These are phyloP conservation scores for Entrophospora sp. DNA, from an alignment of 192 early-diverging fungal genomes.

Conservation along the genomic window DNA sequence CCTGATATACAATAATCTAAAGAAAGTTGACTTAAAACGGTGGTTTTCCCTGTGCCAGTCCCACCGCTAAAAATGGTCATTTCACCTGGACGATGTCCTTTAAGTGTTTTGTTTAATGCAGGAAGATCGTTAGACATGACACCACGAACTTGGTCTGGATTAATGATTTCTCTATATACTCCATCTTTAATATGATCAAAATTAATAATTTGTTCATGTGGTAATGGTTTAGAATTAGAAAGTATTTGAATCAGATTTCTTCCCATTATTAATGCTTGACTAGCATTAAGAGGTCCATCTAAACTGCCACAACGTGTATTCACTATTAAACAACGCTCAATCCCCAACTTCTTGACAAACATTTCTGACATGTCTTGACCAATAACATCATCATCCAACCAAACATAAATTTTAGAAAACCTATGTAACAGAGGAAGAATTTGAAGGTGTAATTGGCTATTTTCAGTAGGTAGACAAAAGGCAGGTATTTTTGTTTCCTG, in stretches of 20 bases:
- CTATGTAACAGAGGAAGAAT: constrained; percentile 52
- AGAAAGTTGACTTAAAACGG: constrained; percentile 60
- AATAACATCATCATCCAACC: constrained; percentile 60
- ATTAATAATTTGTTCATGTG: constrained; percentile 58
- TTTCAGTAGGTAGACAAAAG: constrained; percentile 43
- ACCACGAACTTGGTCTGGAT: constrained; percentile 56
- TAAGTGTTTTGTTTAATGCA: constrained; percentile 50
- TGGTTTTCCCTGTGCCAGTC: constrained; percentile 66
- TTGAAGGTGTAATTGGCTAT: constrained; percentile 50
- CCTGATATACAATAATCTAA: constrained; percentile 60
- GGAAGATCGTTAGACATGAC: constrained; percentile 54
- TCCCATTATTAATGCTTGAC: constrained; percentile 38
- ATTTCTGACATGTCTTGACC: constrained; percentile 49
- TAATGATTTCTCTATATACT: constrained; percentile 51
- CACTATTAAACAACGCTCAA: constrained; percentile 52
- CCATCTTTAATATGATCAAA: constrained; percentile 54
- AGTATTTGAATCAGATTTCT: constrained; percentile 36
- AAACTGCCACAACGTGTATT: constrained; percentile 31
- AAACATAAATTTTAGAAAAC: constrained; percentile 56
- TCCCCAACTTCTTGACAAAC: constrained; percentile 54
- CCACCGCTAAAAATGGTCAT: constrained; percentile 60
- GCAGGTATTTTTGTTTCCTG: constrained; percentile 55
- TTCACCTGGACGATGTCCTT: constrained; percentile 63
- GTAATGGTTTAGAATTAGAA: constrained; percentile 34
- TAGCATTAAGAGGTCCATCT: constrained; percentile 44